Evolutionary conservation across 1,284 basidiomycete genomes (phyloP).

Genomic region (Athelia sp.): DNA sequence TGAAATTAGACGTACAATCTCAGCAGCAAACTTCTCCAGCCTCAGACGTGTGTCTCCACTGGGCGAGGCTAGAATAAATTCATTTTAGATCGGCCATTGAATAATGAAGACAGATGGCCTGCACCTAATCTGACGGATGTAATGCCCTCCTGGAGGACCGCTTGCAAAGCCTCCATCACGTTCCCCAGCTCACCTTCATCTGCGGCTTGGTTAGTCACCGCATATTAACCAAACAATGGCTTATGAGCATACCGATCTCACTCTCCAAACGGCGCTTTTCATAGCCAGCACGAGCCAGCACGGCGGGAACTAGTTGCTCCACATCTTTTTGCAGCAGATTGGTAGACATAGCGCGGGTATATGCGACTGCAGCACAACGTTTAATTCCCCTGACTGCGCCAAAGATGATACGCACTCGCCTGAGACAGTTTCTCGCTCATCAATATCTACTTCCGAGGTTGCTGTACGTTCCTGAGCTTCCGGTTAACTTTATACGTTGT

Average conservation of each 20-base stretch:
- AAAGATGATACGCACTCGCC: slow-evolving; percentile 16
- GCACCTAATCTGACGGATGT: slow-evolving; percentile 55
- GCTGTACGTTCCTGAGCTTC: slow-evolving; percentile 33
- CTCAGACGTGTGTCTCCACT: slow-evolving; percentile 54
- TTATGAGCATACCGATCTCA: too few relatives aligned
- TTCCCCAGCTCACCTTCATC: slow-evolving; percentile 45
- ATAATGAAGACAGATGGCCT: too few relatives aligned
- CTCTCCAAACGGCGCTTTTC: slow-evolving; percentile 49
- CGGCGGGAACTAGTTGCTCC: slow-evolving; percentile 64
- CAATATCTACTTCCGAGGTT: slow-evolving; percentile 23
- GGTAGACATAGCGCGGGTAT: slow-evolving; percentile 49
- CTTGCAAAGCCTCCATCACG: slow-evolving; percentile 46
- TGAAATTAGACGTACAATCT: slow-evolving; percentile 50
- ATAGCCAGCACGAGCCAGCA: slow-evolving; percentile 63
- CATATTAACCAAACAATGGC: too few relatives aligned
- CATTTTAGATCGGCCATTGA: too few relatives aligned
- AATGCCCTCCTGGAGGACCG: slow-evolving; percentile 61
- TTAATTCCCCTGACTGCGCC: slow-evolving; percentile 3
- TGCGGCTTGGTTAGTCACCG: too few relatives aligned
- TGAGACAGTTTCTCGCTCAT: slow-evolving; percentile 31
- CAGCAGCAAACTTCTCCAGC: slow-evolving; percentile 77
- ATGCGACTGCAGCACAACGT: slow-evolving; percentile 39
- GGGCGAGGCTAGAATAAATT: slow-evolving; percentile 40
- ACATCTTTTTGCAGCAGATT: slow-evolving; percentile 51
- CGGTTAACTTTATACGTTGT: background rate